phyloP scores from a whole-genome alignment of 176 grass and related monocot species.

The Raddia distichophylla region DNA sequence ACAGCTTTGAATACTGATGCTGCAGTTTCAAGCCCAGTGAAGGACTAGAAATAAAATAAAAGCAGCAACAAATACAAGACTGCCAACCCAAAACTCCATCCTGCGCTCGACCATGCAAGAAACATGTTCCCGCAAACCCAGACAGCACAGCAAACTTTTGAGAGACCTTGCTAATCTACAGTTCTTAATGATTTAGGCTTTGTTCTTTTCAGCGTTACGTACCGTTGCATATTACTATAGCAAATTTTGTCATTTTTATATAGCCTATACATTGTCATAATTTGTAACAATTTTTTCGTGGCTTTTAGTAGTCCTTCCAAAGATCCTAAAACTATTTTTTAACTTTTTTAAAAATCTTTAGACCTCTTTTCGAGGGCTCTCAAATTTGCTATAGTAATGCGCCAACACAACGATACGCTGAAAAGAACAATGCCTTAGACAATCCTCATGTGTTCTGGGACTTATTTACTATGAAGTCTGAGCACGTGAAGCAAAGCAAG shows the following conservation, averaged over 20 bases:
- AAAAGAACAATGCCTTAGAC: too few species aligned
- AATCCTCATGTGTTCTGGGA: background rate
- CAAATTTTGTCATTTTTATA: too few species aligned
- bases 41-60: background rate
- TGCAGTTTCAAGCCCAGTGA: background rate
- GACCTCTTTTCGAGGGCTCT: too few species aligned
- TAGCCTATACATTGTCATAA: too few species aligned
- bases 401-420: too few species aligned
- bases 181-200: background rate
- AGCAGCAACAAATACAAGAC: background rate
- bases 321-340: too few species aligned
- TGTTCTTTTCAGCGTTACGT: too few species aligned
- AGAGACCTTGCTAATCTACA: background rate
- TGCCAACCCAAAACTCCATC: background rate
- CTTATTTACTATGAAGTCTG: conserved; percentile 24
- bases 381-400: too few species aligned
- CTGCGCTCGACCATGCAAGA: background rate
- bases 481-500: background rate
- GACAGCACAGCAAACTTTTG: background rate
- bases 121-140: conserved; percentile 11
- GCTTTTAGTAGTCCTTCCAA: too few species aligned
- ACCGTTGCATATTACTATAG: too few species aligned
- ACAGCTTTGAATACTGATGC: conserved; percentile 5
- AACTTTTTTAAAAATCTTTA: too few species aligned
- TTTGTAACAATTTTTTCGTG: too few species aligned